A percentile compares a stretch with the other conserved stretches of the same genome.
Evolutionary conservation across 805 yeast genomes (phyloP).

Genomic region (Yamadazyma endophytica): DNA sequence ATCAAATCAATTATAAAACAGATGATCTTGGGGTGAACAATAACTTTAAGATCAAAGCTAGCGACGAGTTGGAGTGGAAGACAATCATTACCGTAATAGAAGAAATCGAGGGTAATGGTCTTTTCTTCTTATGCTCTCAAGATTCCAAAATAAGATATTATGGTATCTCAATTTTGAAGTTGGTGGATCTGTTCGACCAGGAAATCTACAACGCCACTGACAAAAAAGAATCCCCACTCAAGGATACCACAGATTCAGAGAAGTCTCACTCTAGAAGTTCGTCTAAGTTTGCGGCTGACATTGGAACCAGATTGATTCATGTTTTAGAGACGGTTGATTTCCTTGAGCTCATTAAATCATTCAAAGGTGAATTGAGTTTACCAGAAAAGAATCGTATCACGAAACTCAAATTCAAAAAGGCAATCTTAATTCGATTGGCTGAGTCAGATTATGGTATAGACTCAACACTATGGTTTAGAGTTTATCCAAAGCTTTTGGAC

Average conservation of each 20-base stretch:
- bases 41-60: slow-evolving; percentile 19
- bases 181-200: slow-evolving; percentile 85
- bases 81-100: slow-evolving; percentile 81
- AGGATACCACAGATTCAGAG: slow-evolving; percentile 1
- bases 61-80: slow-evolving; percentile 71
- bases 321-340: slow-evolving; percentile 71
- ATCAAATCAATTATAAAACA: slow-evolving; percentile 42
- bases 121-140: slow-evolving; percentile 86
- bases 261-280: slow-evolving; percentile 53
- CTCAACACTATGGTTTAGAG: slow-evolving; percentile 92
- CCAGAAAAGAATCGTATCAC: slow-evolving; percentile 75
- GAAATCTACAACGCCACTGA: slow-evolving; percentile 58
- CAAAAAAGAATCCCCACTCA: slow-evolving; percentile 7
- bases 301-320: slow-evolving; percentile 73
- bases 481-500: slow-evolving; percentile 71
- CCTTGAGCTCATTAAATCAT: slow-evolving; percentile 52
- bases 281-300: slow-evolving; percentile 72
- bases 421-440: slow-evolving; percentile 70
- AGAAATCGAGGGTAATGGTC: slow-evolving; percentile 93
- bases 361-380: slow-evolving; percentile 52
- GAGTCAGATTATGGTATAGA: slow-evolving; percentile 94
- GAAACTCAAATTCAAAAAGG: slow-evolving; percentile 60
- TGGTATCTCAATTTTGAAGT: slow-evolving; percentile 69
- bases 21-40: slow-evolving; percentile 21
- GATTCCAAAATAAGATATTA: slow-evolving; percentile 69